A percentile compares a stretch with the other conserved stretches of the same genome.
Conservation (phyloP, 148 eudicot species). For the Rhododendron ferrugineum region DNA sequence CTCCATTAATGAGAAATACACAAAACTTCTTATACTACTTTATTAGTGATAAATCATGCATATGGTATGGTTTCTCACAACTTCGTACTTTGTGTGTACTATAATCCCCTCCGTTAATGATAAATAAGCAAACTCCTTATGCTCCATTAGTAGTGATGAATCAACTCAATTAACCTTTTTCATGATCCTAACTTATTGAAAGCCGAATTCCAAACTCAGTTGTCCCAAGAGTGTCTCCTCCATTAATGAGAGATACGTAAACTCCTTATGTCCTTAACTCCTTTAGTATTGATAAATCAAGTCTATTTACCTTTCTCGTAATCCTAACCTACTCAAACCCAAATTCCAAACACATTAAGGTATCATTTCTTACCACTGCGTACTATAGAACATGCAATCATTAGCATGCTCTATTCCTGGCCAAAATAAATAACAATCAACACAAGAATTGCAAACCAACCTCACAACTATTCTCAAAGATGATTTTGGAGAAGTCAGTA, state of each 20-base stretch:
- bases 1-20: not conserved
- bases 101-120: not conserved
- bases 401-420: not conserved
- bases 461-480: slow-evolving; percentile 84
- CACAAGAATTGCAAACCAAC: slow-evolving; percentile 30
- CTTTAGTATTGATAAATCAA: not conserved
- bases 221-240: not conserved
- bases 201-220: not conserved
- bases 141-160: not conserved
- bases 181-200: not conserved
- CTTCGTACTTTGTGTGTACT: not conserved
- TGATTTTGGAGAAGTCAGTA: slow-evolving; percentile 61
- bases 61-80: not conserved
- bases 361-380: not conserved
- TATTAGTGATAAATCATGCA: not conserved
- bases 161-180: not conserved
- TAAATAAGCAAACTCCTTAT: not conserved
- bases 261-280: not conserved
- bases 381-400: not conserved
- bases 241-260: not conserved
- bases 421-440: not conserved
- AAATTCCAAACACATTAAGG: not conserved
- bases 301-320: not conserved
- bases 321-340: not conserved
- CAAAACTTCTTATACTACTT: not conserved